Conservation (phyloP, 2,329 filamentous ascomycete genomes). For the Exserohilum turcica region DNA sequence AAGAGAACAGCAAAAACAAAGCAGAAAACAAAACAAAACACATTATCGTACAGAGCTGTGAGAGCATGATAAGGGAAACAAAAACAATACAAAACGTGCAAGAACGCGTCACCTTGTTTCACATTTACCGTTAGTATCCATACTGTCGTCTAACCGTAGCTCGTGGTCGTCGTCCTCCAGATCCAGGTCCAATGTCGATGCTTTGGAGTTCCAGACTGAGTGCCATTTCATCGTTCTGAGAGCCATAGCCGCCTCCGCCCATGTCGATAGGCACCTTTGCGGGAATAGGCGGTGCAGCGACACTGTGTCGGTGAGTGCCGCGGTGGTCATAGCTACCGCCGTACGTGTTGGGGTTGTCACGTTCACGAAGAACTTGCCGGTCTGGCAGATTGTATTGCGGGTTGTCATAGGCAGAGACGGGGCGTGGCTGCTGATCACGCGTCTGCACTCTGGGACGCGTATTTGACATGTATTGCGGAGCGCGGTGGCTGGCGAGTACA, state of each 20-base stretch:
- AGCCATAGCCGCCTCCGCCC: conserved; percentile 12
- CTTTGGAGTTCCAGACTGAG: conserved; percentile 71
- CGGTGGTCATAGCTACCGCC: conserved; percentile 34
- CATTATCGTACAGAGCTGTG: conserved; percentile 11
- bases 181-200: conserved; percentile 52
- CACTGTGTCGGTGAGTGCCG: conserved; percentile 25
- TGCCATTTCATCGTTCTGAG: conserved; percentile 52
- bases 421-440: conserved; percentile 28
- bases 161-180: conserved; percentile 27
- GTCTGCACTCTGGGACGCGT: conserved; percentile 40
- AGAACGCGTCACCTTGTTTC: background rate
- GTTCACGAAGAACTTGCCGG: conserved; percentile 41
- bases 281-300: conserved; percentile 63
- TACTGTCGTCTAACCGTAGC: conserved; percentile 19
- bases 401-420: conserved; percentile 19
- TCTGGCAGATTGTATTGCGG: conserved; percentile 25
- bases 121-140: conserved; percentile 13
- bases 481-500: conserved; percentile 31
- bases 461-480: conserved; percentile 18
- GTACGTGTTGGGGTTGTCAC: conserved; percentile 42
- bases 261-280: conserved; percentile 67
- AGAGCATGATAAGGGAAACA: background rate
- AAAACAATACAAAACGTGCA: background rate
- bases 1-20: too few relatives aligned
- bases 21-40: background rate